Base-by-base conservation (phyloP, 495 filamentous ascomycete species). In the Penicillium mononematosum region DNA sequence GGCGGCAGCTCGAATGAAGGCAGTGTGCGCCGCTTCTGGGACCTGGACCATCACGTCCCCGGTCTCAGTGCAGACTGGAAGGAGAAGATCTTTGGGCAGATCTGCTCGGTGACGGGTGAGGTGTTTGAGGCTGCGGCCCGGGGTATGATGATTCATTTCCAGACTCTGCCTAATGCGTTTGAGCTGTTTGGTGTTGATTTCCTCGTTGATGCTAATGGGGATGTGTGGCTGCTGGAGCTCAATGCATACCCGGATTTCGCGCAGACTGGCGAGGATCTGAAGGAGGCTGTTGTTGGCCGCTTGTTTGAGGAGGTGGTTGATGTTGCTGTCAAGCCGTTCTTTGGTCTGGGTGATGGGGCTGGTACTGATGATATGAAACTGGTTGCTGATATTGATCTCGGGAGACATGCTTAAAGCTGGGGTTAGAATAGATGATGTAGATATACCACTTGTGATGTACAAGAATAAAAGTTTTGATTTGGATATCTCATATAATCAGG, bases 201-300 rank as follows among this genome's bases (percentile, higher is more conserved):
- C 67, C 62, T 98, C 58, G 85, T 96, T 12, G 90, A 92, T 69
- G 80, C 70, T 5, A 45, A 58, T 4, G 85, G 84, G 0, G 78
- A 55, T 4, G 82, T 84, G 20, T 96, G 82, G 80, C 71, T 98
- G 64, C 70, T 98, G 50, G 94, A 98, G 77, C 81, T 96, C n/a
- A 98, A 98, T 74, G 88, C 93, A 1, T 98, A 92, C 70, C 94
- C 94, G 45, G 94, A 98, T 72, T 97, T 97, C 64, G 83, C 71
- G 65, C 93, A 97, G 82, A 96, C 91, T 12, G 93, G 94, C 3
- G 84, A 83, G 11, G 83, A 86, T 47, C 69, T 90, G 55, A 85
- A 76, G 63, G 81, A 75, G 5, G 56, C 58, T 31, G 70, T 97
- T 52, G 85, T 98, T 12, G 78, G 74, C 5, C 88, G 87, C 29